Conservation (phyloP, 1,284 basidiomycete genomes). For the Cryptococcus wingfieldii region DNA sequence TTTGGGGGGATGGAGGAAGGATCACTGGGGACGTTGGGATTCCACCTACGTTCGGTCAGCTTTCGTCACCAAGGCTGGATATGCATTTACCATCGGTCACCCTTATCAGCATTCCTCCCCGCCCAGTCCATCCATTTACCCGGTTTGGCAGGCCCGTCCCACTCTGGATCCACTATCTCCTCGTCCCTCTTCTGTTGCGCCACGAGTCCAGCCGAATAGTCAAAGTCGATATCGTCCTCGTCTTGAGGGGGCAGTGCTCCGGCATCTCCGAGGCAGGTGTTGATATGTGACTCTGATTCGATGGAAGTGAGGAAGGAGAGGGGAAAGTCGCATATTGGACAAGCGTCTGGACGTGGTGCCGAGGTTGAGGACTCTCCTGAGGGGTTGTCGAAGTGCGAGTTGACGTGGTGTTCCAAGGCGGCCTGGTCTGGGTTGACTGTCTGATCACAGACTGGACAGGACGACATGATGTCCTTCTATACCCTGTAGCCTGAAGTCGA, state of each 20-base stretch:
- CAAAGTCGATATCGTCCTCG: conserved; percentile 1
- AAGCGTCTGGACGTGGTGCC: conserved; percentile 1
- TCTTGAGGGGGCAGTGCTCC: background rate
- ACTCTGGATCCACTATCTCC: conserved; percentile 16
- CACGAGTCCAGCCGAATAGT: background rate
- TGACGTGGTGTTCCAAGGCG: conserved; percentile 35
- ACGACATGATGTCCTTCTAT: background rate
- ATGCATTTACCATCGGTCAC: conserved; percentile 36
- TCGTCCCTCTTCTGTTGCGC: conserved; percentile 7
- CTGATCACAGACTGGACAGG: conserved; percentile 33
- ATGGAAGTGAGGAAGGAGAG: conserved; percentile 12
- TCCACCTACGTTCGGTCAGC: conserved; percentile 34
- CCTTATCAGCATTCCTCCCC: conserved; percentile 20
- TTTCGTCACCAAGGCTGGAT: background rate
- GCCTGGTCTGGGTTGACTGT: conserved; percentile 20
- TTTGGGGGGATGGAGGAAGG: background rate
- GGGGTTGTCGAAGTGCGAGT: conserved; percentile 28
- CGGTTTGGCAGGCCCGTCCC: conserved; percentile 38
- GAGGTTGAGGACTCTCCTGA: background rate
- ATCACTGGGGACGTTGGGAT: conserved; percentile 15
- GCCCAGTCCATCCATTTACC: conserved; percentile 26
- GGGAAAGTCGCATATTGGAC: conserved; percentile 29
- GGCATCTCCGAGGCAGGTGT: conserved; percentile 17
- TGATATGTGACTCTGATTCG: conserved; percentile 23
- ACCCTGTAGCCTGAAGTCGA: background rate